Percentiles rank a stretch among this genome's conserved stretches.
phyloP scores from a whole-genome alignment of 2,329 filamentous ascomycete species.

The Monilinia fructigena region DNA sequence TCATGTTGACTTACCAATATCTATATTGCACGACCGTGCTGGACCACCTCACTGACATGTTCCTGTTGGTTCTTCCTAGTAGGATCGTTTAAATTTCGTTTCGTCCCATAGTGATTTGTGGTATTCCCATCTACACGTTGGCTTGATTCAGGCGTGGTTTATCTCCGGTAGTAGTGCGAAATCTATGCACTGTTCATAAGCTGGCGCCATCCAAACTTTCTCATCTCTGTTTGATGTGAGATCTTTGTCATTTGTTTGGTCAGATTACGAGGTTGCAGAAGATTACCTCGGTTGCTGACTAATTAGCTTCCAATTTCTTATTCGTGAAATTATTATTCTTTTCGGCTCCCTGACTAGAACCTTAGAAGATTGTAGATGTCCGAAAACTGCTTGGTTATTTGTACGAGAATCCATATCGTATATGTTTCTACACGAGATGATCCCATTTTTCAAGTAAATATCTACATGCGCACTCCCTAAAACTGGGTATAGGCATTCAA shows the following conservation, averaged over 20 bases:
- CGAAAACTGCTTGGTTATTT: slow-evolving; percentile 3
- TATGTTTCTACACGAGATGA: not conserved
- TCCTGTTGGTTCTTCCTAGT: not conserved
- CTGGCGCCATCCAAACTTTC: slow-evolving; percentile 1
- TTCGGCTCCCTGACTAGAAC: slow-evolving; percentile 11
- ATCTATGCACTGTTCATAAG: slow-evolving; percentile 11
- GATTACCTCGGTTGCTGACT: slow-evolving; percentile 18
- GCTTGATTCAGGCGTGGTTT: not conserved
- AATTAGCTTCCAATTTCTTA: not conserved
- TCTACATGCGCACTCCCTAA: not conserved
- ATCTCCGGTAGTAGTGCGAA: not conserved
- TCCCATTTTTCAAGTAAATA: too few species aligned
- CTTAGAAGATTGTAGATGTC: not conserved
- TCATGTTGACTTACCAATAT: not conserved
- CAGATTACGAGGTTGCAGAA: slow-evolving; percentile 19
- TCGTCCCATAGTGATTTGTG: slow-evolving; percentile 1
- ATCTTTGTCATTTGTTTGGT: slow-evolving; percentile 19
- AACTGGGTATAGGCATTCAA: not conserved
- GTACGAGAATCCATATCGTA: not conserved
- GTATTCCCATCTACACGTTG: not conserved
- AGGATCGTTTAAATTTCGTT: slow-evolving; percentile 7
- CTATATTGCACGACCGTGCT: not conserved
- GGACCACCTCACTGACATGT: not conserved
- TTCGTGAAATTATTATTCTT: not conserved
- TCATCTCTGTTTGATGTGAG: slow-evolving; percentile 6